A percentile compares a stretch with the other conserved stretches of the same genome.
phyloP scores from a whole-genome alignment of 1,284 basidiomycete genomes.

The Marasmius oreades region DNA sequence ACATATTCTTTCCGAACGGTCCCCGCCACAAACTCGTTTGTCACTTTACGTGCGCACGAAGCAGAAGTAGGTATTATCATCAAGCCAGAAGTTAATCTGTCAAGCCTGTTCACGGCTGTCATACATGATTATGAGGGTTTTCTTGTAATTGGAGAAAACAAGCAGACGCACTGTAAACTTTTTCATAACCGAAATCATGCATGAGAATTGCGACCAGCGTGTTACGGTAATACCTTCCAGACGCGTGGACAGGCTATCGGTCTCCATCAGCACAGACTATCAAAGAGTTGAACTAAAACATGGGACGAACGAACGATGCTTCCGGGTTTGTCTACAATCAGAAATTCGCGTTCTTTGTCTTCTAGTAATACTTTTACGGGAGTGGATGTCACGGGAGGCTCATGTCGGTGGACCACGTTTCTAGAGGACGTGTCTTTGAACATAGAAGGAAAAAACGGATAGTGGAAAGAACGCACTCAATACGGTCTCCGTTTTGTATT shows the following conservation, averaged over 20 bases:
- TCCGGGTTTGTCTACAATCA: conserved; percentile 94
- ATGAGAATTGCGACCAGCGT: conserved; percentile 87
- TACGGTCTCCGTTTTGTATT: conserved; percentile 84
- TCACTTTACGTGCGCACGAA: conserved; percentile 68
- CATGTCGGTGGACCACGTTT: conserved; percentile 93
- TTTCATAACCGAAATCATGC: conserved; percentile 79
- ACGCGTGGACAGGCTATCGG: conserved; percentile 80
- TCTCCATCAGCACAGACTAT: conserved; percentile 9
- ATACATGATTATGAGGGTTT: conserved; percentile 9
- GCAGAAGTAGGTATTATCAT: conserved; percentile 90
- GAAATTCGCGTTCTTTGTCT: conserved; percentile 77
- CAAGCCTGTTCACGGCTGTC: conserved; percentile 95
- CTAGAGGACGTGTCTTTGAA: conserved; percentile 37
- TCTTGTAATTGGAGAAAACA: background rate
- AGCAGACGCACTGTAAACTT: conserved; percentile 72
- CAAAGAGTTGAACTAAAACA: conserved; percentile 7
- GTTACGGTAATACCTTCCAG: conserved; percentile 86
- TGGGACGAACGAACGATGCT: conserved; percentile 71
- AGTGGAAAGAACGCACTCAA: conserved; percentile 61
- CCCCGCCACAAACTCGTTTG: conserved; percentile 80
- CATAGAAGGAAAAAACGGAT: conserved; percentile 3
- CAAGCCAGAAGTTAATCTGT: conserved; percentile 92
- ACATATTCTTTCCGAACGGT: conserved; percentile 89
- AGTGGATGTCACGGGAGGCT: conserved; percentile 89
- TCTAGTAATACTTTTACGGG: conserved; percentile 81